A percentile compares a stretch with the other conserved stretches of the same genome.
Evolutionary conservation across 805 yeast species (phyloP).

Genomic region (Clavispora fructus): DNA sequence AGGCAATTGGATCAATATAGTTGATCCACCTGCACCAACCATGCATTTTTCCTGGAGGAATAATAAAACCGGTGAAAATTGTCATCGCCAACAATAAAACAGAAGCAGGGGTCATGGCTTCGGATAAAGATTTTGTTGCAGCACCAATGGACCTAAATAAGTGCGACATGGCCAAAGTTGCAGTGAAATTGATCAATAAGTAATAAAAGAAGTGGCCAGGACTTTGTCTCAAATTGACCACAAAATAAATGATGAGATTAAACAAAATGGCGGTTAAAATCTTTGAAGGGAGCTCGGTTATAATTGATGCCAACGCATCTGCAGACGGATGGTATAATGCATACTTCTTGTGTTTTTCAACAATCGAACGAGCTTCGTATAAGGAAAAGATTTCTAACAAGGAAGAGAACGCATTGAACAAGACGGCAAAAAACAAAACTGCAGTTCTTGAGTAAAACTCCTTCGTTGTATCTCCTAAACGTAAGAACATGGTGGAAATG

Average conservation of each 20-base stretch:
- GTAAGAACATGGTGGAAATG: conserved; percentile 54
- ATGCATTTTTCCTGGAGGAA: conserved; percentile 54
- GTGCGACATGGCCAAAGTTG: conserved; percentile 51
- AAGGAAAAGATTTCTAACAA: conserved; percentile 52
- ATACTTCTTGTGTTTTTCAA: conserved; percentile 53
- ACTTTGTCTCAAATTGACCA: conserved; percentile 47
- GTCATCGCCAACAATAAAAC: conserved; percentile 44
- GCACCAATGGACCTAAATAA: conserved; percentile 54
- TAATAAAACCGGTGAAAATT: conserved; percentile 61
- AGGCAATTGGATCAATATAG: conserved; percentile 54
- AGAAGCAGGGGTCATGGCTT: conserved; percentile 58
- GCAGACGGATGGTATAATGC: conserved; percentile 59
- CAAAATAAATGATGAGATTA: conserved; percentile 47
- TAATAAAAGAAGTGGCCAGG: conserved; percentile 54
- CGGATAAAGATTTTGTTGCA: conserved; percentile 40
- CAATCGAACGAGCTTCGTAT: conserved; percentile 52
- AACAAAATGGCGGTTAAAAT: conserved; percentile 39
- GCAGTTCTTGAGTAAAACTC: conserved; percentile 56
- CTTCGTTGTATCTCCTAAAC: conserved; percentile 37
- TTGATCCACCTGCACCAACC: conserved; percentile 67
- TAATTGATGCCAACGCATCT: conserved; percentile 56
- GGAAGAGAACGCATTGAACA: conserved; percentile 59
- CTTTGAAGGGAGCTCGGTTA: conserved; percentile 56
- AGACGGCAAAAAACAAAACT: conserved; percentile 60
- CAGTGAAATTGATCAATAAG: conserved; percentile 35